Evolutionary conservation across 2,329 filamentous ascomycete genomes (phyloP), one percentile per base, ranked within the genome.

Genomic region (Cercospora sesami): DNA sequence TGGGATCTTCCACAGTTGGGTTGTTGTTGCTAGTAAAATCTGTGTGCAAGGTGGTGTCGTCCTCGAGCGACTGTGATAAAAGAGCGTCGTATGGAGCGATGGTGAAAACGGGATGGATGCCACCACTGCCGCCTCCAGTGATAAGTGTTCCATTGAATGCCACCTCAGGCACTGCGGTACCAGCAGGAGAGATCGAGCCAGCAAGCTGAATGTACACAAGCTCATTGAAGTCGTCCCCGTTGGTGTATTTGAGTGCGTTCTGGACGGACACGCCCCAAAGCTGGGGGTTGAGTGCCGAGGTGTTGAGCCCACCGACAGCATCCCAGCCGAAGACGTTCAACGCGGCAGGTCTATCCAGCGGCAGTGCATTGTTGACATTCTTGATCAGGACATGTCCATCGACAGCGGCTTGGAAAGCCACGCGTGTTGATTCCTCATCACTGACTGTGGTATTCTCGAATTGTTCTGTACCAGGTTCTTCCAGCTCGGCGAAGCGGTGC

Each of bases 351-450:
- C 70, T 76, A 7, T 81, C 80, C 0, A 90, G 76, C 0, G 87
- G 87, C 1, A 89, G 80, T 0, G 85, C 79, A 9, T 80, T 80
- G 55, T 85, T 84, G 31, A 75, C 79, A 74, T 90, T 90, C 75
- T 90, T 90, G 31, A 89, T 81, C 0, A 90, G 81, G 2, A 90
- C 87, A 58, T 89, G 86, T 5, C 88, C 86, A 69, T 89, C 86
- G 1, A 88, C 78, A 0, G 86, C 87, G 1, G 85, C 84, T 14
- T 86, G 80, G 0, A 88, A 73, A 0, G 88, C 75, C 0, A 83
- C 81, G 0, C 81, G 76, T 1, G 83, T 81, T 8, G 83, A 81
- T 5, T 81, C 77, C 14, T 81, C 74, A 73, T 88, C 83, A 12
- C 85, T 80, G 6, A 83, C 87, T 70, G 89, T 84, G 5, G 88